A percentile compares a stretch with the other conserved stretches of the same genome.
Conservation (phyloP, 306 rosid species). For the Citrullus amarus region DNA sequence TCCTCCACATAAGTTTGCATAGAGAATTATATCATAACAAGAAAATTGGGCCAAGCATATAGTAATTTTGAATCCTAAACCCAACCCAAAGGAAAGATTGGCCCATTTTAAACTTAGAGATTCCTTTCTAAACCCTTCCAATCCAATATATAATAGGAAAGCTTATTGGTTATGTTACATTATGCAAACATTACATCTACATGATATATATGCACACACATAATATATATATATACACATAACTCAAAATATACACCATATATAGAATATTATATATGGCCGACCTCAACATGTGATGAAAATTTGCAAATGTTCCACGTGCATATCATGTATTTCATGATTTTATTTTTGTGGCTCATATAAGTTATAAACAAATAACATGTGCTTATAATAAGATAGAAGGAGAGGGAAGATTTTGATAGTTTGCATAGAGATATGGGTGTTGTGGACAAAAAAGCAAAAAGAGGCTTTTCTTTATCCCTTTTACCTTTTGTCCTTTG, state of each 20-base stretch:
- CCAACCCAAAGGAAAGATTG: not conserved
- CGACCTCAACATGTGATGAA: not conserved
- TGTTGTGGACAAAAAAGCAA: not conserved
- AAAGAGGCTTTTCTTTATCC: not conserved
- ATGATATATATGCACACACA: too few relatives aligned
- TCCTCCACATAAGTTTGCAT: too few relatives aligned
- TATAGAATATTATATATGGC: not conserved
- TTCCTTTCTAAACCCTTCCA: not conserved
- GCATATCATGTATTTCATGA: not conserved
- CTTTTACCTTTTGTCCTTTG: not conserved
- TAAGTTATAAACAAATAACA: not conserved
- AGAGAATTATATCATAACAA: too few relatives aligned
- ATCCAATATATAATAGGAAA: not conserved
- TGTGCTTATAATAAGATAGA: not conserved
- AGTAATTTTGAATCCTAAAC: not conserved
- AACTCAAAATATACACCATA: not conserved
- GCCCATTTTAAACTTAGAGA: not conserved
- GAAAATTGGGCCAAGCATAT: not conserved
- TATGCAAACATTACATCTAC: not conserved
- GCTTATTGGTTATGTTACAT: not conserved
- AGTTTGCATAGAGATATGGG: not conserved
- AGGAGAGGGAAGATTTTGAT: not conserved
- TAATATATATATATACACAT: not conserved
- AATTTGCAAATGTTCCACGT: constrained; percentile 5
- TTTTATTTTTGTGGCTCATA: not conserved